A percentile compares a stretch with the other conserved stretches of the same genome.
Evolutionary conservation across 371 early-diverging fungal species (phyloP).

Genomic region (Zychaea mexicana): DNA sequence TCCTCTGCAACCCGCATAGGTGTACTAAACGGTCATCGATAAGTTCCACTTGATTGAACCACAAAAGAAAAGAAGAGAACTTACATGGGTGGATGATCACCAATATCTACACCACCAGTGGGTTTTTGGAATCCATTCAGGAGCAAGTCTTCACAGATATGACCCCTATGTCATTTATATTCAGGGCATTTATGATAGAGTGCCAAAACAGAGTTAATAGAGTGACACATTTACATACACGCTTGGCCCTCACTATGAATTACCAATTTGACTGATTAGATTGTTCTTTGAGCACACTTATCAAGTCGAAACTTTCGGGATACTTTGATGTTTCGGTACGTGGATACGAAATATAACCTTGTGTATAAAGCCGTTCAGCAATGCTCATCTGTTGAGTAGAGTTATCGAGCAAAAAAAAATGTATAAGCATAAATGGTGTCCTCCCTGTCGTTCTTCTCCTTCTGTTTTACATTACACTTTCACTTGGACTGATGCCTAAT

Average conservation of each 20-base stretch:
- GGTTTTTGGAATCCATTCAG: conserved; percentile 40
- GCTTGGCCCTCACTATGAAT: too few species aligned
- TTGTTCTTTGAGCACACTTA: conserved; percentile 43
- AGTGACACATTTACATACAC: too few species aligned
- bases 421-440: neutral
- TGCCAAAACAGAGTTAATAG: too few species aligned
- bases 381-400: conserved; percentile 41
- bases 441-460: neutral
- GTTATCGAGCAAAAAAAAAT: neutral
- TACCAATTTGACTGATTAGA: conserved; percentile 42
- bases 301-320: conserved; percentile 59
- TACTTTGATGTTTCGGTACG: conserved; percentile 77
- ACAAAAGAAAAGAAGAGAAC: neutral
- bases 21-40: conserved; percentile 28
- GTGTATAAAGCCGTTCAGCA: conserved; percentile 55
- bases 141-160: conserved; percentile 33
- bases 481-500: conserved; percentile 51
- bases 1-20: conserved; percentile 52
- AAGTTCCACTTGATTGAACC: neutral
- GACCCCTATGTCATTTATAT: conserved; percentile 21
- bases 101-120: conserved; percentile 50
- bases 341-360: conserved; percentile 75
- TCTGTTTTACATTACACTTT: conserved; percentile 34
- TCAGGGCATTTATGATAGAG: neutral
- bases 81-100: conserved; percentile 55